Conservation (phyloP, 352 stramenopile species). For the Phytopythium chamaehyphon region DNA sequence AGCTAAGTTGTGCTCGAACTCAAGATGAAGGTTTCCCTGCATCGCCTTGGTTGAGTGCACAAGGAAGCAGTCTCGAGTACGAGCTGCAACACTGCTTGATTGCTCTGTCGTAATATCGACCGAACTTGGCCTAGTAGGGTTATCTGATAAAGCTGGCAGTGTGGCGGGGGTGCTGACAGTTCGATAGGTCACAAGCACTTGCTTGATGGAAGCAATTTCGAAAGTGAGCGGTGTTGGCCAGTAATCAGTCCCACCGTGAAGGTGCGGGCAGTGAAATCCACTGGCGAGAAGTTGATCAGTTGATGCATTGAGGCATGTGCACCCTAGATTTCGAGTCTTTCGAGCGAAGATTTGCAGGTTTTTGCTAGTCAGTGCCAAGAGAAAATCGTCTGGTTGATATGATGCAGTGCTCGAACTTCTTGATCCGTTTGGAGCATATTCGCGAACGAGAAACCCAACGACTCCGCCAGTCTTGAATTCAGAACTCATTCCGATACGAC, state of each 20-base stretch:
- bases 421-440: no score
- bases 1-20: constrained; percentile 51
- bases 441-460: no score
- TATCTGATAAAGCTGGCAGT: no score
- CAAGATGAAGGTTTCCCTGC: constrained; percentile 22
- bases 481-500: no score
- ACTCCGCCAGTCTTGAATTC: no score
- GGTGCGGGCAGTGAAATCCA: constrained; percentile 39
- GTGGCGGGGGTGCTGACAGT: constrained; percentile 3
- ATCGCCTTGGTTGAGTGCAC: constrained; percentile 9
- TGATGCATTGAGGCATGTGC: constrained; percentile 11
- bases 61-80: constrained; percentile 37
- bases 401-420: not conserved
- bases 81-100: constrained; percentile 15
- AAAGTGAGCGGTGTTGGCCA: constrained; percentile 22
- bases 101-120: no score
- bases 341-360: constrained; percentile 17
- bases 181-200: constrained; percentile 40
- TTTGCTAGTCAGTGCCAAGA: constrained; percentile 18
- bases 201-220: constrained; percentile 14
- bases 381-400: constrained; percentile 9
- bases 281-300: constrained; percentile 21
- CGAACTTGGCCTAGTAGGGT: no score
- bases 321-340: constrained; percentile 6
- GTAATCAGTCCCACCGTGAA: constrained; percentile 28